Conservation (phyloP, 331 rosid species). For the Acacia concinna region DNA sequence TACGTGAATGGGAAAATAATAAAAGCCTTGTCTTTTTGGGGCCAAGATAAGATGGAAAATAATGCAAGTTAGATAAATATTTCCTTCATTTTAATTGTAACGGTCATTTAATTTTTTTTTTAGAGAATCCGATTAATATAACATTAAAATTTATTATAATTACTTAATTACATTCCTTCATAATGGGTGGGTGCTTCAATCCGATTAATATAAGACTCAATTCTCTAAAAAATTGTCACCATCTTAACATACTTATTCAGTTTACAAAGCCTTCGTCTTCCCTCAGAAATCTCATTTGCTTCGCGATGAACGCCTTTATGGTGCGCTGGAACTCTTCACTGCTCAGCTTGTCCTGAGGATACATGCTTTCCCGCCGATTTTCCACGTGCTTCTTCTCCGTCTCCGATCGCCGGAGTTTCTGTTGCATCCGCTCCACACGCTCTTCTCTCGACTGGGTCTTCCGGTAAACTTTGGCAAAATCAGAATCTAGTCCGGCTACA, state of each 20-base stretch:
- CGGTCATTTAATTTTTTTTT: no score
- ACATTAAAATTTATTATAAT: no score
- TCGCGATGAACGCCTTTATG: slow-evolving; percentile 74
- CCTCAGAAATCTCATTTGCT: slow-evolving; percentile 64
- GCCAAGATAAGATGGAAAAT: no score
- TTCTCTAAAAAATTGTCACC: no score
- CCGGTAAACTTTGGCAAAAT: slow-evolving; percentile 27
- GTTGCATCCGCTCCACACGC: neutral
- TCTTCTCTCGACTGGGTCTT: slow-evolving; percentile 56
- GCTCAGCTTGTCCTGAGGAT: slow-evolving; percentile 53
- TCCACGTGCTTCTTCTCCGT: slow-evolving; percentile 39
- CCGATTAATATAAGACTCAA: no score
- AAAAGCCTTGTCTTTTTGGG: no score
- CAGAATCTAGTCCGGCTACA: neutral
- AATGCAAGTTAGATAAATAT: no score
- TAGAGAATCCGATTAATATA: no score
- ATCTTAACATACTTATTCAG: no score
- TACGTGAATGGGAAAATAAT: neutral
- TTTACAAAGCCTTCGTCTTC: slow-evolving; percentile 57
- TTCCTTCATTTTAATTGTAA: no score
- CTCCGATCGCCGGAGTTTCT: slow-evolving; percentile 53
- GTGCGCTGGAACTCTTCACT: slow-evolving; percentile 70
- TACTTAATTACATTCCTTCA: no score
- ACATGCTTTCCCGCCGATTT: slow-evolving; percentile 10
- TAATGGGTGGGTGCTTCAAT: no score